A percentile compares a stretch with the other conserved stretches of the same genome.
Conservation (phyloP, 2,329 filamentous ascomycete genomes). For the Colletotrichum tropicale region DNA sequence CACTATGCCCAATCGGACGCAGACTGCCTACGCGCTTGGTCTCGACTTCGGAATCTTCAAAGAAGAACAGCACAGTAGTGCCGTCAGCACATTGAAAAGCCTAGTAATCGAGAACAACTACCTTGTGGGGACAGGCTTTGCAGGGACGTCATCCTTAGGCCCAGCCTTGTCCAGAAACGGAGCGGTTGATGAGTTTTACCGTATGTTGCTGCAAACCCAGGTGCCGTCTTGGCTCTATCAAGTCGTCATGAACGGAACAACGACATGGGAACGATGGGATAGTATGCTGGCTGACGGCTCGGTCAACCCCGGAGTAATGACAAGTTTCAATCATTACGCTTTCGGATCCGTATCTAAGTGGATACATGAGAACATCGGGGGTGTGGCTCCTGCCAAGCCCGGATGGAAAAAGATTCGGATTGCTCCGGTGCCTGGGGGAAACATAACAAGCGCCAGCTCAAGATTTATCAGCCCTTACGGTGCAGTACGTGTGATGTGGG, state of each 20-base stretch:
- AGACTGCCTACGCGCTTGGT: slow-evolving; percentile 42
- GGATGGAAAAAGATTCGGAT: slow-evolving; percentile 43
- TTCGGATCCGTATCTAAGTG: slow-evolving; percentile 52
- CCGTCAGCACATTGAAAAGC: slow-evolving; percentile 21
- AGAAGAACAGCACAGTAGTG: slow-evolving; percentile 10
- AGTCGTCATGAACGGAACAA: slow-evolving; percentile 50
- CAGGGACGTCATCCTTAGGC: slow-evolving; percentile 43
- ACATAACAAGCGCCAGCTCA: slow-evolving; percentile 36
- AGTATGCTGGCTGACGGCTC: slow-evolving; percentile 45
- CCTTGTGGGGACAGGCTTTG: slow-evolving; percentile 41
- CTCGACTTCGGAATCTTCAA: slow-evolving; percentile 40
- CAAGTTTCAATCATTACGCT: slow-evolving; percentile 55
- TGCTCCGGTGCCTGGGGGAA: slow-evolving; percentile 36
- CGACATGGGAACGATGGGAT: slow-evolving; percentile 57
- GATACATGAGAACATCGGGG: slow-evolving; percentile 48
- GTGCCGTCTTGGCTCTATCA: slow-evolving; percentile 54
- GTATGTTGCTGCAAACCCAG: slow-evolving; percentile 49
- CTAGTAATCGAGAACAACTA: background rate
- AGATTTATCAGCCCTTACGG: slow-evolving; percentile 35
- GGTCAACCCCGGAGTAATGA: slow-evolving; percentile 52
- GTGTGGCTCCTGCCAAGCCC: slow-evolving; percentile 39
- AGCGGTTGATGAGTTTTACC: slow-evolving; percentile 40
- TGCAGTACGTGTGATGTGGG: slow-evolving; percentile 30
- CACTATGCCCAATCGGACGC: slow-evolving; percentile 37
- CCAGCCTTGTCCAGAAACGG: slow-evolving; percentile 32